phyloP scores from a whole-genome alignment of 1,284 basidiomycete species.

The Austroboletus niveus region DNA sequence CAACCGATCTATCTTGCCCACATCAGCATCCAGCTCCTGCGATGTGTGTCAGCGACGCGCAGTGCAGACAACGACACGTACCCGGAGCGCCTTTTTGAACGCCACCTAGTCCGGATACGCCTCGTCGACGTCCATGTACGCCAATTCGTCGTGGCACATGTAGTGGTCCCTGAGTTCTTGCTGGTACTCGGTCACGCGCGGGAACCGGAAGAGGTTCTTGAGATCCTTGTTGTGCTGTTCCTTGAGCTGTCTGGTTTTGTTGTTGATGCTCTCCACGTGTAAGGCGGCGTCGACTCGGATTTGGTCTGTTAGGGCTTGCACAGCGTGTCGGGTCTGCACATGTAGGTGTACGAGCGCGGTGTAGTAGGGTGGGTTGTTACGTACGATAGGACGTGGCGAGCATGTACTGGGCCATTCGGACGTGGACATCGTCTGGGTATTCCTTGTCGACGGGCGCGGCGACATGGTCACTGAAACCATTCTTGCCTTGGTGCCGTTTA shows the following conservation, averaged over 20 bases:
- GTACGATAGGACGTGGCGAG: slow-evolving; percentile 9
- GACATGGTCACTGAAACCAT: slow-evolving; percentile 24
- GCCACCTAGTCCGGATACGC: slow-evolving; percentile 21
- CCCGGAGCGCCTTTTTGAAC: slow-evolving; percentile 29
- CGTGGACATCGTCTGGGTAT: slow-evolving; percentile 25
- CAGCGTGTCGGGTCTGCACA: neutral
- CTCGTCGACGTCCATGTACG: slow-evolving; percentile 31
- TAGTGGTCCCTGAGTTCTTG: slow-evolving; percentile 39
- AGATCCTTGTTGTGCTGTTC: neutral
- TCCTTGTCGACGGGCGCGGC: slow-evolving; percentile 10
- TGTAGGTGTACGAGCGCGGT: too few relatives aligned
- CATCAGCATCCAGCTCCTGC: slow-evolving; percentile 31
- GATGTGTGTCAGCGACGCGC: neutral
- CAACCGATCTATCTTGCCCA: slow-evolving; percentile 19
- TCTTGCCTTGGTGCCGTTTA: slow-evolving; percentile 5
- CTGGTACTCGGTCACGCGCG: slow-evolving; percentile 42
- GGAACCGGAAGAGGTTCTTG: slow-evolving; percentile 40
- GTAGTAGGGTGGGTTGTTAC: neutral
- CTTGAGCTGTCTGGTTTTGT: neutral
- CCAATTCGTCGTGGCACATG: slow-evolving; percentile 29
- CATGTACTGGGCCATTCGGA: slow-evolving; percentile 31
- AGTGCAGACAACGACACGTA: slow-evolving; percentile 7
- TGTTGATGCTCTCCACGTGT: neutral
- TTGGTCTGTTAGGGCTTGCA: neutral
- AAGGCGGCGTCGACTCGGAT: too few relatives aligned